Conservation (phyloP, 768 basidiomycete species). For the Pleurotus tuoliensis region DNA sequence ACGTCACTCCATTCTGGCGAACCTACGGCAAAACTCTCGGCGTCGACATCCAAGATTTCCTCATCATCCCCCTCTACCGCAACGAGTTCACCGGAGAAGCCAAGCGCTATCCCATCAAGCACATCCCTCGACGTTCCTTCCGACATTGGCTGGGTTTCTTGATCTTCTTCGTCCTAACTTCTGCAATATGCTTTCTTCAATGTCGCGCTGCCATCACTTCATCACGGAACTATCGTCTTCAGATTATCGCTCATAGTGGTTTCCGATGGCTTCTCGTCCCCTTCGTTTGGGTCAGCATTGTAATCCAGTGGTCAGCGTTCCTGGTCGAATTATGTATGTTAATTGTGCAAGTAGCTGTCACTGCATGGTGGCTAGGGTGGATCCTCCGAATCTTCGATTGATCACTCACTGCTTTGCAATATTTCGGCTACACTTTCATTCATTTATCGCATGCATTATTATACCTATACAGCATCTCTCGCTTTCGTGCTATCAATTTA, state of each 20-base stretch:
- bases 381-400: conserved; percentile 41
- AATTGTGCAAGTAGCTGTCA: conserved; percentile 51
- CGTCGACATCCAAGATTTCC: conserved; percentile 74
- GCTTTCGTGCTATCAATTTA: conserved; percentile 8
- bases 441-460: conserved; percentile 3
- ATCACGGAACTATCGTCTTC: conserved; percentile 47
- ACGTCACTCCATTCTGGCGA: conserved; percentile 77
- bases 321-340: conserved; percentile 56
- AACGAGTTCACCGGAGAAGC: conserved; percentile 81
- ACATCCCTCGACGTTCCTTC: conserved; percentile 57
- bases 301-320: conserved; percentile 68
- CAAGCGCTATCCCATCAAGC: conserved; percentile 58
- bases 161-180: conserved; percentile 44
- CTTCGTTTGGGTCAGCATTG: conserved; percentile 57
- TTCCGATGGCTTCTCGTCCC: conserved; percentile 62
- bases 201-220: conserved; percentile 54
- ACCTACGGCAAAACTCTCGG: conserved; percentile 81
- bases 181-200: conserved; percentile 53
- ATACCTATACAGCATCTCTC: conserved; percentile 2
- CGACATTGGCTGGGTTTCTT: conserved; percentile 66
- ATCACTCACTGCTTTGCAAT: not conserved
- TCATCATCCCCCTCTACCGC: conserved; percentile 78
- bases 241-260: conserved; percentile 55
- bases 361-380: conserved; percentile 79
- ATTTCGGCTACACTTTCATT: not conserved